Evolutionary conservation across 208 protist species (phyloP).

Genomic region (Plasmodiophora brassicae): DNA sequence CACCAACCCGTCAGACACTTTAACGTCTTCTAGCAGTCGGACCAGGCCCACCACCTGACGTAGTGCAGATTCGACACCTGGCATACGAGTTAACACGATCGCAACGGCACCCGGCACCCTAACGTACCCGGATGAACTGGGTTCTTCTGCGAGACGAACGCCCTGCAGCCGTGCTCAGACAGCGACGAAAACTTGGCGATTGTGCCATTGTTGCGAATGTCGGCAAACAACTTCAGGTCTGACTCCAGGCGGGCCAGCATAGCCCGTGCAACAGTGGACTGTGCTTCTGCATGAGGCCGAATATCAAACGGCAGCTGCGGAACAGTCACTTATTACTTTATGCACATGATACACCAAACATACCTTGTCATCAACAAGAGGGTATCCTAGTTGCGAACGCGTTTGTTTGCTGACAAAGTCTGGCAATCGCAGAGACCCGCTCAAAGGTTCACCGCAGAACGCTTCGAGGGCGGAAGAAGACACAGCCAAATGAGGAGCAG

Average conservation of each 20-base stretch:
- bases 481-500: not conserved
- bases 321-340: not conserved
- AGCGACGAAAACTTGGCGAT: not conserved
- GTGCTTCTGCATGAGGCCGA: not conserved
- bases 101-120: too few relatives aligned
- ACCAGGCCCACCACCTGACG: slow-evolving; percentile 13
- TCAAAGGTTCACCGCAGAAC: not conserved
- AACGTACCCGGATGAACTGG: not conserved
- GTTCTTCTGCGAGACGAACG: not conserved
- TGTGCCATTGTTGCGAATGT: not conserved
- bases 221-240: slow-evolving; percentile 33
- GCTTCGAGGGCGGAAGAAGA: not conserved
- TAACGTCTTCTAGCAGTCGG: not conserved
- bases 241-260: slow-evolving; percentile 34
- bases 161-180: not conserved
- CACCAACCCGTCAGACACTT: not conserved
- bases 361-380: not conserved
- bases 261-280: slow-evolving; percentile 20
- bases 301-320: slow-evolving; percentile 34
- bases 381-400: not conserved
- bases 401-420: not conserved
- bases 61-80: not conserved
- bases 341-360: not conserved
- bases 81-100: too few relatives aligned
- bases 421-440: not conserved